These are phyloP conservation scores for Penicillium sp. DNA, from an alignment of 2,329 filamentous ascomycete species.

Conservation along the genomic window DNA sequence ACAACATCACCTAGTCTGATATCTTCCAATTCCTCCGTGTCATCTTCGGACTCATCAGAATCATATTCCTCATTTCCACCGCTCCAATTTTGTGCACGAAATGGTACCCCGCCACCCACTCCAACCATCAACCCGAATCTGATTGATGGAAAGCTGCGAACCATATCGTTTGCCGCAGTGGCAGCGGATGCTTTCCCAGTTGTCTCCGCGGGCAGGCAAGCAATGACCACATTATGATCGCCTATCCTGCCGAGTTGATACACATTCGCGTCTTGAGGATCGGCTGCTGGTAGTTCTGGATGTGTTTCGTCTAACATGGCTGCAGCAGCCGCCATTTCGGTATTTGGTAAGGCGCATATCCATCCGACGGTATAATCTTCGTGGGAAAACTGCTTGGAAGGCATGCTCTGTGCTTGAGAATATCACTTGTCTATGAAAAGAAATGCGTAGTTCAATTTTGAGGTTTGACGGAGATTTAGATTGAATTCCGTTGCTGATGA, in stretches of 20 bases:
- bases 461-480: no score
- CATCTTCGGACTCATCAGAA: not conserved
- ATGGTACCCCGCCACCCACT: conserved; percentile 18
- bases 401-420: no score
- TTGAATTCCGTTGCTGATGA: no score
- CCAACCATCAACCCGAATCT: conserved; percentile 19
- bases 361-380: conserved; percentile 12
- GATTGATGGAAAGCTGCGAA: conserved; percentile 17
- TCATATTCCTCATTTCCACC: not conserved
- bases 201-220: conserved; percentile 16
- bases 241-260: conserved; percentile 5
- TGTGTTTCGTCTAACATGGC: conserved; percentile 12
- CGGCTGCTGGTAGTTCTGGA: not conserved
- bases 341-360: conserved; percentile 14
- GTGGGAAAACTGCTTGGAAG: no score
- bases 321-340: conserved; percentile 15
- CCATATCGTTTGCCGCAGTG: conserved; percentile 17
- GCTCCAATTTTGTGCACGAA: not conserved
- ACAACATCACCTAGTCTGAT: conserved; percentile 16
- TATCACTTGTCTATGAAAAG: no score
- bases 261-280: not conserved
- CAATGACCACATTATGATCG: conserved; percentile 8
- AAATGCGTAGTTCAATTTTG: no score
- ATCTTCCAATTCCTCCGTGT: conserved; percentile 1
- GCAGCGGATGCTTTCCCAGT: conserved; percentile 19